Percentiles rank a stretch among this genome's conserved stretches.
Evolutionary conservation across 805 yeast species (phyloP).

Genomic region (Pichia membranifaciens): DNA sequence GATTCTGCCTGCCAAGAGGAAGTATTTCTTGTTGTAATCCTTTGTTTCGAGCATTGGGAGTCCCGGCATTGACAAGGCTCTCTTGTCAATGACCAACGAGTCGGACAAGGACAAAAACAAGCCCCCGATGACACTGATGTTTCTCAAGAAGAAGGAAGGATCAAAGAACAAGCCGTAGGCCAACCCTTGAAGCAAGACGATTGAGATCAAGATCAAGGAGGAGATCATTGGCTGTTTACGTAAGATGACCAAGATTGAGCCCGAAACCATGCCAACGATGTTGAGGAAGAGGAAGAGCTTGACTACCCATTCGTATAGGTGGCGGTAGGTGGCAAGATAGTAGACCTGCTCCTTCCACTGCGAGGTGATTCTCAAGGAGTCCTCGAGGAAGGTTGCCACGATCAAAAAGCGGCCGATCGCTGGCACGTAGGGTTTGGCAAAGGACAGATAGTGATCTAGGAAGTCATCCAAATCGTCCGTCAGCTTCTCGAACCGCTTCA

Average conservation of each 20-base stretch:
- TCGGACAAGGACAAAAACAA: conserved; percentile 81
- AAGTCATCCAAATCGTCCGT: conserved; percentile 50
- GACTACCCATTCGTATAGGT: conserved; percentile 70
- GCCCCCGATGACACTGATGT: conserved; percentile 88
- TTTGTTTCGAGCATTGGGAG: conserved; percentile 65
- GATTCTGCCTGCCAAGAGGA: conserved; percentile 81
- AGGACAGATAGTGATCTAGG: conserved; percentile 44
- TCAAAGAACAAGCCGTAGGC: conserved; percentile 85
- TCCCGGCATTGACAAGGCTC: conserved; percentile 65
- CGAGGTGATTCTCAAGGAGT: conserved; percentile 70
- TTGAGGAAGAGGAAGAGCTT: conserved; percentile 62
- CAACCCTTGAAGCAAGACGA: conserved; percentile 76
- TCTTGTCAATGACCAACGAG: conserved; percentile 70
- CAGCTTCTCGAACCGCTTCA: conserved; percentile 42
- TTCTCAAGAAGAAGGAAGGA: conserved; percentile 75
- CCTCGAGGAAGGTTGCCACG: conserved; percentile 91
- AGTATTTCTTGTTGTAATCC: conserved; percentile 67
- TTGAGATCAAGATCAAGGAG: conserved; percentile 59
- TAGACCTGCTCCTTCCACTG: conserved; percentile 92
- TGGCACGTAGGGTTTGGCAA: conserved; percentile 72
- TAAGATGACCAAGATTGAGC: conserved; percentile 65
- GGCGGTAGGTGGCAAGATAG: conserved; percentile 74
- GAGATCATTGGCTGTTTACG: conserved; percentile 67
- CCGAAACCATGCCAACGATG: conserved; percentile 62
- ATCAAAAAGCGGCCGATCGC: conserved; percentile 83